These are phyloP conservation scores for Xylaria sp. DNA, from an alignment of 2,329 filamentous ascomycete genomes.

Conservation along the genomic window DNA sequence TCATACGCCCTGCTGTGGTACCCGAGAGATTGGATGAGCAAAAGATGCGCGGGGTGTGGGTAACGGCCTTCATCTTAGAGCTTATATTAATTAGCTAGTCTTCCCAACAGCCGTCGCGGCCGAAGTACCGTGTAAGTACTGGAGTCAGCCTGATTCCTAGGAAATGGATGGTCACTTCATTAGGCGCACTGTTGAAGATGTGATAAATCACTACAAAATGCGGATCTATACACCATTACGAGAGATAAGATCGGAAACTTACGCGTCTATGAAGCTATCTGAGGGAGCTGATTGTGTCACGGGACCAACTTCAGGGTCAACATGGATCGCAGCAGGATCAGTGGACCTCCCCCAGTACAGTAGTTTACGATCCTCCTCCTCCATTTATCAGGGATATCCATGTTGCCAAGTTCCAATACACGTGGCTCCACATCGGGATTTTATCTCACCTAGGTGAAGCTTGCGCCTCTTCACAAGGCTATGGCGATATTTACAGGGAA, in stretches of 20 bases:
- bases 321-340: slow-evolving; percentile 10
- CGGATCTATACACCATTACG: background rate
- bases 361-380: slow-evolving; percentile 10
- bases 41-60: background rate
- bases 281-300: background rate
- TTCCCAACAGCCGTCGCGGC: background rate
- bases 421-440: background rate
- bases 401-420: slow-evolving; percentile 2
- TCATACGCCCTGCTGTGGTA: background rate
- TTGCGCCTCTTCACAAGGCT: background rate
- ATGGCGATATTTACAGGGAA: background rate
- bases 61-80: background rate
- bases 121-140: slow-evolving; percentile 6
- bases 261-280: background rate
- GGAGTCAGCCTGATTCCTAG: background rate
- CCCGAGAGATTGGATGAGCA: background rate
- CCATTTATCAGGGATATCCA: background rate
- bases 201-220: background rate
- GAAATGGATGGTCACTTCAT: background rate
- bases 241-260: background rate
- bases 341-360: background rate
- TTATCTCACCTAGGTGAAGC: slow-evolving; percentile 2
- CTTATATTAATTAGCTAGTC: background rate
- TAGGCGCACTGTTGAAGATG: background rate
- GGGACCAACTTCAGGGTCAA: background rate